These are phyloP conservation scores for Sarocladiaceae sp. DNA, from an alignment of 2,329 filamentous ascomycete species.

Conservation along the genomic window DNA sequence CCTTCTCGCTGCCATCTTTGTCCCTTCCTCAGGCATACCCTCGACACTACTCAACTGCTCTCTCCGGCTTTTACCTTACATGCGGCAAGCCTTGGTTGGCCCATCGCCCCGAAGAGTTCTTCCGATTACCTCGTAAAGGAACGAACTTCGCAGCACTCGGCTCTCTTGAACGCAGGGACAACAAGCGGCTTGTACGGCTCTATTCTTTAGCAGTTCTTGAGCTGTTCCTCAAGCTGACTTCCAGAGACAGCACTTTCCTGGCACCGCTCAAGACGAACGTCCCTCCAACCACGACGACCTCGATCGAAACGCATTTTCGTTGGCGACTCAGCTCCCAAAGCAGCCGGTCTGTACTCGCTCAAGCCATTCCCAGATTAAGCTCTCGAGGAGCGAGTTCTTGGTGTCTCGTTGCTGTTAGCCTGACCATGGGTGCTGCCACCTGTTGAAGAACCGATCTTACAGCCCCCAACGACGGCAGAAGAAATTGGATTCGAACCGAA, in stretches of 20 bases:
- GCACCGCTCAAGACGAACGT: too few relatives aligned
- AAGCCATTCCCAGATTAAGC: not conserved
- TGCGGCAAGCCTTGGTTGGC: not conserved
- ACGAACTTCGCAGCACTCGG: not conserved
- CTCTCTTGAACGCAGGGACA: not conserved
- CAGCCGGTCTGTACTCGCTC: too few relatives aligned
- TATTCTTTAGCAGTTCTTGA: not conserved
- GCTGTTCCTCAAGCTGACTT: not conserved
- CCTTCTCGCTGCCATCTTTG: not conserved
- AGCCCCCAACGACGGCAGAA: not conserved
- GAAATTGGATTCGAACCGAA: too few relatives aligned
- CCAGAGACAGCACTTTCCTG: too few relatives aligned
- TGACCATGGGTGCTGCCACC: conserved; percentile 2
- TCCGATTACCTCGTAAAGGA: not conserved
- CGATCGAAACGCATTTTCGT: too few relatives aligned
- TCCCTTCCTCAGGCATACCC: not conserved
- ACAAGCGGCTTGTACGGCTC: too few relatives aligned
- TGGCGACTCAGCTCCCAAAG: too few relatives aligned
- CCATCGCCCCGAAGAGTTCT: not conserved
- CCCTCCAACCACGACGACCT: too few relatives aligned
- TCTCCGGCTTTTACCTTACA: not conserved
- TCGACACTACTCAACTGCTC: not conserved
- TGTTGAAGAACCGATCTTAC: not conserved
- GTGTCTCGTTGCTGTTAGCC: not conserved
- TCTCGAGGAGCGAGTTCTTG: not conserved